A percentile compares a stretch with the other conserved stretches of the same genome.
Evolutionary conservation across 352 stramenopile genomes (phyloP).

Genomic region (Thalassiosira mediterranea): DNA sequence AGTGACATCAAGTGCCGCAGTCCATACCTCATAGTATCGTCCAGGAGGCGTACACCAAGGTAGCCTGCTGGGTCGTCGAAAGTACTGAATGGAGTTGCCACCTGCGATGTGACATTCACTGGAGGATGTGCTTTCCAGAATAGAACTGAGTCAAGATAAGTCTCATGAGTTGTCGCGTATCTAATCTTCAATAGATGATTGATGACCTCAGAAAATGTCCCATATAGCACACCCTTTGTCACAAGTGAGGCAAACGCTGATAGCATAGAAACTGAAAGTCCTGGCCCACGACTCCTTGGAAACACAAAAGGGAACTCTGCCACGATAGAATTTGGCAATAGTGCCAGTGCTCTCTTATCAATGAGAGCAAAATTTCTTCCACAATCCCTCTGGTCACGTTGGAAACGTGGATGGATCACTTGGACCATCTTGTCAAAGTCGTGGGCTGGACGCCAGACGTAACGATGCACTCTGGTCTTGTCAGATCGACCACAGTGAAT

Average conservation of each 20-base stretch:
- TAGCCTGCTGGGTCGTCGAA: slow-evolving; percentile 6
- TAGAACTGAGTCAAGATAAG: neutral
- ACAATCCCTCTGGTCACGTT: neutral
- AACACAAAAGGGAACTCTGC: slow-evolving; percentile 5
- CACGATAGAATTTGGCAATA: neutral
- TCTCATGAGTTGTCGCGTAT: neutral
- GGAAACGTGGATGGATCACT: neutral
- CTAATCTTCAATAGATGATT: neutral
- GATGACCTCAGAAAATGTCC: slow-evolving; percentile 3
- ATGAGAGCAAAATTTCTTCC: neutral
- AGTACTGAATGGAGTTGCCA: neutral
- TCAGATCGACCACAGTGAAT: no score
- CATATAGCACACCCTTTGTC: neutral
- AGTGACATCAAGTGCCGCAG: neutral
- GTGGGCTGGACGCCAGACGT: no score
- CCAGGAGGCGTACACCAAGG: neutral
- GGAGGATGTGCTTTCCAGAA: neutral
- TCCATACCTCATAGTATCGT: neutral
- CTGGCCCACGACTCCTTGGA: neutral
- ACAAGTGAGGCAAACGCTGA: neutral
- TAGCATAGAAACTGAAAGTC: slow-evolving; percentile 2
- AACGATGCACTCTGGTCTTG: no score
- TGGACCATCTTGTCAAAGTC: no score
- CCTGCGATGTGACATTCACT: neutral
- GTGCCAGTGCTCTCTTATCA: neutral